Evolutionary conservation across 495 filamentous ascomycete species (phyloP).

Genomic region (Talaromyces borbonicus): DNA sequence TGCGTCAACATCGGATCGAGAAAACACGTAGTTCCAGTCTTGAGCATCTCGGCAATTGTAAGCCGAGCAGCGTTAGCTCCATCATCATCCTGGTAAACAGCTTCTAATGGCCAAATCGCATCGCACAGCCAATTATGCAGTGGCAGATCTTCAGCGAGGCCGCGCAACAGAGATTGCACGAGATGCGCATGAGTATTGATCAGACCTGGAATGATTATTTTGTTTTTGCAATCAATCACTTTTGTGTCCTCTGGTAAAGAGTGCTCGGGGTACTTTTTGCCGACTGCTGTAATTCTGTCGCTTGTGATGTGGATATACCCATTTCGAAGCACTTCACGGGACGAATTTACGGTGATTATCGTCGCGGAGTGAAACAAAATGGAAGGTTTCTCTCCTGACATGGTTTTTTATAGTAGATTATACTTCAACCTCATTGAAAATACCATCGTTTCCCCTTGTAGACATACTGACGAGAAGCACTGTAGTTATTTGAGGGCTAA

Average conservation of each 20-base stretch:
- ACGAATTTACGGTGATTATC: conserved; percentile 35
- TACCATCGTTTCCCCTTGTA: no score
- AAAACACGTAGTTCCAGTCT: conserved; percentile 42
- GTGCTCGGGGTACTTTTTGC: conserved; percentile 22
- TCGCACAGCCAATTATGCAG: conserved; percentile 39
- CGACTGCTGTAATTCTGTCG: conserved; percentile 30
- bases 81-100: conserved; percentile 33
- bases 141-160: conserved; percentile 36
- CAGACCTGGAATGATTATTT: conserved; percentile 38
- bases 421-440: no score
- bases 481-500: no score
- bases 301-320: conserved; percentile 32
- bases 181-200: conserved; percentile 43
- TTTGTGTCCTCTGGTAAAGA: not conserved
- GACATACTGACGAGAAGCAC: no score
- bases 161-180: conserved; percentile 39
- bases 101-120: conserved; percentile 39
- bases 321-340: conserved; percentile 34
- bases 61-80: conserved; percentile 37
- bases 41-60: conserved; percentile 42
- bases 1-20: conserved; percentile 42
- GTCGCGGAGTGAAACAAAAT: conserved; percentile 16
- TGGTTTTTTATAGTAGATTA: not conserved
- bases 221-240: conserved; percentile 23
- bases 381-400: not conserved